phyloP scores from a whole-genome alignment of 1,284 basidiomycete genomes.

The Ustilago trichophora region DNA sequence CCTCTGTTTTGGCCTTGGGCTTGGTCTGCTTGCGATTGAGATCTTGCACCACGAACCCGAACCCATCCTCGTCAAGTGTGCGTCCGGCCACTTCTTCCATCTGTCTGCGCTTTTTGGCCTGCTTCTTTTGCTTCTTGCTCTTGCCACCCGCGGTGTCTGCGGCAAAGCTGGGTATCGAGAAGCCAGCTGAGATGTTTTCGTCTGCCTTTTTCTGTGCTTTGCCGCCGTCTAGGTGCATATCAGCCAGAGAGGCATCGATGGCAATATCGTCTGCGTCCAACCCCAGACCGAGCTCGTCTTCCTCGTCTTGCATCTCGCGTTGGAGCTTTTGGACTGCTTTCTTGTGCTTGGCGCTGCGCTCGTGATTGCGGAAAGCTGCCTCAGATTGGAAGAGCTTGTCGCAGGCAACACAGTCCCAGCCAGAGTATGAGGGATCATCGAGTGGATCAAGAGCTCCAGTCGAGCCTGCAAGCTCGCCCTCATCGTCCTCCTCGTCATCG shows the following conservation, averaged over 20 bases:
- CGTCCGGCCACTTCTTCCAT: slow-evolving; percentile 40
- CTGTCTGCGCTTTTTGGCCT: slow-evolving; percentile 48
- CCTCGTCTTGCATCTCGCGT: slow-evolving; percentile 79
- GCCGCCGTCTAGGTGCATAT: slow-evolving; percentile 21
- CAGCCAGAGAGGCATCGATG: slow-evolving; percentile 30
- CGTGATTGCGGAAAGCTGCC: slow-evolving; percentile 94
- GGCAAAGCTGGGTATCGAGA: slow-evolving; percentile 32
- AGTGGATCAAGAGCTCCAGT: slow-evolving; percentile 5
- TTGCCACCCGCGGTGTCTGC: slow-evolving; percentile 17
- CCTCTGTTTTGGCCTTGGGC: slow-evolving; percentile 7
- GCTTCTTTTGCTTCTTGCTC: slow-evolving; percentile 59
- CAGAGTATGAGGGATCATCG: slow-evolving; percentile 35
- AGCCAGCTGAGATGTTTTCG: slow-evolving; percentile 31
- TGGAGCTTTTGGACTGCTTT: slow-evolving; percentile 72
- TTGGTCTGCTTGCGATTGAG: slow-evolving; percentile 30
- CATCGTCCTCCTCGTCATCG: slow-evolving; percentile 18
- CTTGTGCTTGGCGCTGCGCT: slow-evolving; percentile 92
- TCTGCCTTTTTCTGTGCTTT: slow-evolving; percentile 9
- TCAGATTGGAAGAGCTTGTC: slow-evolving; percentile 89
- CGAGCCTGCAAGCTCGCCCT: slow-evolving; percentile 13
- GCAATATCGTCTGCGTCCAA: slow-evolving; percentile 30
- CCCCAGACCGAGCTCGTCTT: slow-evolving; percentile 73
- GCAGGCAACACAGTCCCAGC: slow-evolving; percentile 95
- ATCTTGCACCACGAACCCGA: slow-evolving; percentile 44
- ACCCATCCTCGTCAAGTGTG: slow-evolving; percentile 36